These are phyloP conservation scores for Alternaria gaisen DNA, from an alignment of 2,329 filamentous ascomycete species.

Conservation along the genomic window DNA sequence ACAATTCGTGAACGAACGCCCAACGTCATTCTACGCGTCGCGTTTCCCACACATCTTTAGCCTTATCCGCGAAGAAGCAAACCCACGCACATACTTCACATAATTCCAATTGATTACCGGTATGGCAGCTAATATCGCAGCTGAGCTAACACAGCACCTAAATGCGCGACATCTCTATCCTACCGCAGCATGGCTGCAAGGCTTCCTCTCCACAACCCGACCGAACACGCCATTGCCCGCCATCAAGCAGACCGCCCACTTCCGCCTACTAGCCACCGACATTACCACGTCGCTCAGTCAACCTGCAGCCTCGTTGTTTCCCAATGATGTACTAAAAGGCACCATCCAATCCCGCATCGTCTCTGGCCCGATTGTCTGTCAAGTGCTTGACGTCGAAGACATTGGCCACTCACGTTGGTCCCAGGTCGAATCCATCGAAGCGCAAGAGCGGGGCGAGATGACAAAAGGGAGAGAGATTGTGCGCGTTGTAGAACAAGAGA, in stretches of 20 bases:
- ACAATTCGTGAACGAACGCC: conserved; percentile 19
- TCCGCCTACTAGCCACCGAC: conserved; percentile 81
- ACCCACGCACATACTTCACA: background rate
- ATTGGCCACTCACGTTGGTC: conserved; percentile 82
- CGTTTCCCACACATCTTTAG: conserved; percentile 20
- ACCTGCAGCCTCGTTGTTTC: conserved; percentile 60
- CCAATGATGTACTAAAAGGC: conserved; percentile 65
- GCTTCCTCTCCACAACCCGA: conserved; percentile 66
- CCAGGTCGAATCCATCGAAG: conserved; percentile 83
- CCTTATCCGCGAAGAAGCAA: background rate
- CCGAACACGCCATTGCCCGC: conserved; percentile 71
- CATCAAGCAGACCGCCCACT: conserved; percentile 79
- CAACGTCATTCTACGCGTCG: conserved; percentile 38
- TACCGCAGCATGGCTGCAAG: conserved; percentile 69
- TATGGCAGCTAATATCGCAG: conserved; percentile 41
- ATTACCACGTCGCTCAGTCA: conserved; percentile 68
- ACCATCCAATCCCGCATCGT: conserved; percentile 67
- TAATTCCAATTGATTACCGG: conserved; percentile 14
- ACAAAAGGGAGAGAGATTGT: conserved; percentile 83
- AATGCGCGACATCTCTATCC: conserved; percentile 64
- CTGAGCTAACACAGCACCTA: conserved; percentile 62
- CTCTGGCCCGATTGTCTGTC: conserved; percentile 72
- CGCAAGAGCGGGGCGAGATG: conserved; percentile 74
- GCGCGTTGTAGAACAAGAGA: conserved; percentile 67
- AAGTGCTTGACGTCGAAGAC: conserved; percentile 88